Conservation (phyloP, 495 filamentous ascomycete genomes). For the Emericellopsis terricola region DNA sequence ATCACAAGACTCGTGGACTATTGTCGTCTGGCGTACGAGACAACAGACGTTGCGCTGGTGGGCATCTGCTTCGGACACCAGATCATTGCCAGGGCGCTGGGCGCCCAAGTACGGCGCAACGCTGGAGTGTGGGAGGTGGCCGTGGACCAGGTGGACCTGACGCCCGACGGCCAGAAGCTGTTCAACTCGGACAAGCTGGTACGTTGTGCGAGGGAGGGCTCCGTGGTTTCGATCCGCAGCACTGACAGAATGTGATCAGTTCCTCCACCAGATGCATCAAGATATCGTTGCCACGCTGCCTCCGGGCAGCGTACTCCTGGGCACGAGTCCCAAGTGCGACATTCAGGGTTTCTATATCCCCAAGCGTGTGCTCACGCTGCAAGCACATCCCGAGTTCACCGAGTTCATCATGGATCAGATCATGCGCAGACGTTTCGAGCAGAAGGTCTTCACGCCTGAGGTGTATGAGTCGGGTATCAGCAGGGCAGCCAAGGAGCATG, state of each 20-base stretch:
- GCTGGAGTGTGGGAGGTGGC: constrained; percentile 65
- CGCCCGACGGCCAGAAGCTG: constrained; percentile 48
- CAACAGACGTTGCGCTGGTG: constrained; percentile 38
- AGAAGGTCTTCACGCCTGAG: constrained; percentile 48
- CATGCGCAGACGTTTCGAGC: constrained; percentile 35
- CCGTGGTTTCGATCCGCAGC: background rate
- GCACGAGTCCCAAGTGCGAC: constrained; percentile 43
- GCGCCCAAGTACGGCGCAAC: constrained; percentile 44
- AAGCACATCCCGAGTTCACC: constrained; percentile 86
- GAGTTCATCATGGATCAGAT: constrained; percentile 56
- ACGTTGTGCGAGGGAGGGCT: constrained; percentile 8
- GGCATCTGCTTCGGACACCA: constrained; percentile 89
- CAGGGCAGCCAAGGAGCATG: constrained; percentile 47
- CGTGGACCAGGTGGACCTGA: constrained; percentile 53
- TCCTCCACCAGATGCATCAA: constrained; percentile 78
- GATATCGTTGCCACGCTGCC: constrained; percentile 60
- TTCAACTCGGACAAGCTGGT: constrained; percentile 56
- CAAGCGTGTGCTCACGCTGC: constrained; percentile 52
- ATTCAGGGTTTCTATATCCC: constrained; percentile 71
- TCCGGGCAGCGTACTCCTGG: constrained; percentile 39
- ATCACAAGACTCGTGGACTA: constrained; percentile 59
- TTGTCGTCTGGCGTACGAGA: constrained; percentile 34
- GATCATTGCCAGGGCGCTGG: constrained; percentile 65
- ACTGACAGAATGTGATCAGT: constrained; percentile 20
- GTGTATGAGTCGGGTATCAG: constrained; percentile 45